A percentile compares a stretch with the other conserved stretches of the same genome.
These are phyloP conservation scores for Misopates orontium DNA, from an alignment of 257 asterid species.

Conservation along the genomic window DNA sequence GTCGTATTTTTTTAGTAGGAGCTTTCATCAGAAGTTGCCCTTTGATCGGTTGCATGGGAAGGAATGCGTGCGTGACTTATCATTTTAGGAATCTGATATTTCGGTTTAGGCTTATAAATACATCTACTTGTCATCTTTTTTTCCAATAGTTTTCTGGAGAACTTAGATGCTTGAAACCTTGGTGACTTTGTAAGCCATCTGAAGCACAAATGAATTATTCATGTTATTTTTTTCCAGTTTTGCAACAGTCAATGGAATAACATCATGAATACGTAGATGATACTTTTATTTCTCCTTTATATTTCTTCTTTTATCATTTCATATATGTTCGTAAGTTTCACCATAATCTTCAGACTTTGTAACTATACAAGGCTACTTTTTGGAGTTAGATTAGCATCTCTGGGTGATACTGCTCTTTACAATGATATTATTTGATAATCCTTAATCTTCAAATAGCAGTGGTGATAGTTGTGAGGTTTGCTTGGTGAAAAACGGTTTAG, in stretches of 20 bases:
- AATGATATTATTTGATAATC: no score
- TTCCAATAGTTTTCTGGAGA: not conserved
- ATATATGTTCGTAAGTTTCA: not conserved
- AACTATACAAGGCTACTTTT: not conserved
- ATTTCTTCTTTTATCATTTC: constrained; percentile 1
- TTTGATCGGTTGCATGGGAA: not conserved
- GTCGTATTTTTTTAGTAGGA: not conserved
- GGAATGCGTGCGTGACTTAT: not conserved
- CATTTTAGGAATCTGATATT: not conserved
- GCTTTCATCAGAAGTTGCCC: not conserved
- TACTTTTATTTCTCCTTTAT: not conserved
- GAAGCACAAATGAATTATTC: not conserved
- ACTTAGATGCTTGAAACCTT: constrained; percentile 6
- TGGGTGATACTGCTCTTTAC: no score
- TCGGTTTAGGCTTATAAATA: not conserved
- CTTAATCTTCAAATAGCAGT: no score
- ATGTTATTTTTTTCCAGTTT: not conserved
- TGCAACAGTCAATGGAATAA: not conserved
- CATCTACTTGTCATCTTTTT: not conserved
- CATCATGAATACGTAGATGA: not conserved
- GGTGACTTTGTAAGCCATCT: constrained; percentile 10
- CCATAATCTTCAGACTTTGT: not conserved
- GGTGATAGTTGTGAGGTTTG: no score
- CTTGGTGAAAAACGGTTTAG: no score
- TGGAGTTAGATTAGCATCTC: no score